A percentile compares a stretch with the other conserved stretches of the same genome.
phyloP scores from a whole-genome alignment of 495 filamentous ascomycete genomes.

The Hypoxylon perforatum region DNA sequence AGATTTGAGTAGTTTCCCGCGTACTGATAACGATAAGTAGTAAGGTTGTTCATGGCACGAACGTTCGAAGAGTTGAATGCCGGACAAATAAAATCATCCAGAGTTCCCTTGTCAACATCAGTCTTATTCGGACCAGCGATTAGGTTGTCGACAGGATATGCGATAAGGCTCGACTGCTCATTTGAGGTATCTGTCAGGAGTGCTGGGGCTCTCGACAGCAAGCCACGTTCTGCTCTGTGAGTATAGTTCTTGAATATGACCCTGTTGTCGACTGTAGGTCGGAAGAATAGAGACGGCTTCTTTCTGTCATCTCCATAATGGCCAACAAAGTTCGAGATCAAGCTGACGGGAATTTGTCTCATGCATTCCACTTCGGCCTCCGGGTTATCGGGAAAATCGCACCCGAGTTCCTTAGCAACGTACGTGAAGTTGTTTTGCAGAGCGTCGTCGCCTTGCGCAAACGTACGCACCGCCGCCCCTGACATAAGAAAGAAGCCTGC shows the following conservation, averaged over 20 bases:
- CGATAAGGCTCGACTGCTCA: conserved; percentile 51
- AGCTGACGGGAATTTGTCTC: conserved; percentile 50
- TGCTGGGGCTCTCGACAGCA: conserved; percentile 47
- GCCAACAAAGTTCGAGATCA: conserved; percentile 54
- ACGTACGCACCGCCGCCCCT: conserved; percentile 52
- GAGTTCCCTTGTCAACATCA: conserved; percentile 45
- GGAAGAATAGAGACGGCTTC: conserved; percentile 51
- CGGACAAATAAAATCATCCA: conserved; percentile 49
- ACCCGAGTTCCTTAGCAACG: conserved; percentile 53
- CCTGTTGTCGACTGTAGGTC: conserved; percentile 54
- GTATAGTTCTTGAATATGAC: conserved; percentile 60
- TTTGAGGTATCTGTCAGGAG: conserved; percentile 57
- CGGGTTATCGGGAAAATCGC: conserved; percentile 50
- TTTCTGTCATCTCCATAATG: conserved; percentile 51
- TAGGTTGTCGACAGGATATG: conserved; percentile 47
- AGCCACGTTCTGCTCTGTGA: conserved; percentile 34
- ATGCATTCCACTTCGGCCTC: conserved; percentile 55
- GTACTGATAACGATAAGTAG: conserved; percentile 64
- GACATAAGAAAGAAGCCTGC: conserved; percentile 58
- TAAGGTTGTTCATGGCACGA: conserved; percentile 39
- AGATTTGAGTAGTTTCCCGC: conserved; percentile 60
- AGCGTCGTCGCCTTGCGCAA: conserved; percentile 46
- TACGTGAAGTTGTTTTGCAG: conserved; percentile 57
- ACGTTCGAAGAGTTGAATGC: conserved; percentile 48
- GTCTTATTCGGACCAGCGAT: conserved; percentile 49